Evolutionary conservation across 23 red algal species (phyloP).

Genomic region (Gracilaria domingensis): DNA sequence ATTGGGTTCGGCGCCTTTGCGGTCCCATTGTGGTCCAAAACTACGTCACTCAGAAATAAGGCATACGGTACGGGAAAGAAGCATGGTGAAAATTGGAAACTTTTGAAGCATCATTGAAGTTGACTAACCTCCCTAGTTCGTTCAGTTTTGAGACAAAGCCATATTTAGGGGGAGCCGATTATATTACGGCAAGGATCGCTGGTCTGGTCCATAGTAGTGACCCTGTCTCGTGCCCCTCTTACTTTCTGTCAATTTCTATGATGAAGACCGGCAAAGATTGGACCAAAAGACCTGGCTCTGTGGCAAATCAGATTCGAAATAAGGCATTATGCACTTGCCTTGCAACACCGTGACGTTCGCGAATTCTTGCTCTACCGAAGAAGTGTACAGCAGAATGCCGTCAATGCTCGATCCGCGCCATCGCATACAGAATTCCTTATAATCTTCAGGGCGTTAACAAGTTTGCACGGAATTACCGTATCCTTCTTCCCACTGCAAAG

Average conservation of each 20-base stretch:
- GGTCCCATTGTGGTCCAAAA: neutral
- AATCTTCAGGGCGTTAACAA: neutral
- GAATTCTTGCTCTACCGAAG: conserved; percentile 1
- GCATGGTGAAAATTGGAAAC: neutral
- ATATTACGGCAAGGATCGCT: neutral
- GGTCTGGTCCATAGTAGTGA: neutral
- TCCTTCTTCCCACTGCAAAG: neutral
- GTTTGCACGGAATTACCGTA: neutral
- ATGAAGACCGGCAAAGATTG: neutral
- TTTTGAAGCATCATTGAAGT: neutral
- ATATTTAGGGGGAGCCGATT: neutral
- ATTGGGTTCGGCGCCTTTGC: neutral
- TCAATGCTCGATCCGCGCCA: neutral
- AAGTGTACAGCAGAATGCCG: conserved; percentile 9
- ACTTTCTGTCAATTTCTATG: neutral
- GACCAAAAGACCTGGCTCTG: neutral
- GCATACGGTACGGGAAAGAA: neutral
- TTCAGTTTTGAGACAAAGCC: neutral
- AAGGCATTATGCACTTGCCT: neutral
- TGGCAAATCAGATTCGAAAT: neutral
- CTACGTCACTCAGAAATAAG: neutral
- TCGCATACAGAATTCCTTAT: neutral
- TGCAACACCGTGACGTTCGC: conserved; percentile 11
- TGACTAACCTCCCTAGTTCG: neutral
- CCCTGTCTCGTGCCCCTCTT: neutral